Percentiles rank a stretch among this genome's conserved stretches.
Conservation (phyloP, 768 basidiomycete species). For the Termitomyces sp. region DNA sequence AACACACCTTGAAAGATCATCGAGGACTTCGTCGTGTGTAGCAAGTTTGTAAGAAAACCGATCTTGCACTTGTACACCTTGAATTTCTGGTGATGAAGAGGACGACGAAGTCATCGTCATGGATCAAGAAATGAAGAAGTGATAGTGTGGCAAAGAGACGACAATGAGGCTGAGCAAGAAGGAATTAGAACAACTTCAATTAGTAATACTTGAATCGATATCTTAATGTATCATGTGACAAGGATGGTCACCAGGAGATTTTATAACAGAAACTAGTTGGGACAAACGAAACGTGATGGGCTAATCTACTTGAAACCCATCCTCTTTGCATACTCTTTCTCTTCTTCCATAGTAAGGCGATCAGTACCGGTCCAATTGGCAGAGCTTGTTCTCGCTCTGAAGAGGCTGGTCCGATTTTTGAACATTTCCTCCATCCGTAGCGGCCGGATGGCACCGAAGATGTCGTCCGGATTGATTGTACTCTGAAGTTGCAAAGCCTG, state of each 20-base stretch:
- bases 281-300: too few species aligned
- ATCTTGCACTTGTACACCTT: constrained; percentile 29
- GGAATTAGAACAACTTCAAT: neutral
- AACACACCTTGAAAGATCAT: constrained; percentile 80
- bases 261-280: too few species aligned
- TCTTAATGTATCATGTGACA: neutral
- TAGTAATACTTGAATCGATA: neutral
- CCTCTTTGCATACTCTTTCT: constrained; percentile 78
- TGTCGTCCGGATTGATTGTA: constrained; percentile 83
- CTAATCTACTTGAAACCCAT: constrained; percentile 74
- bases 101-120: constrained; percentile 68
- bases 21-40: constrained; percentile 80
- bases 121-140: constrained; percentile 15
- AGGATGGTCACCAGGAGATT: too few species aligned
- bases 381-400: constrained; percentile 86
- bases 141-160: constrained; percentile 20
- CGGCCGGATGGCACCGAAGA: constrained; percentile 87
- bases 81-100: constrained; percentile 73
- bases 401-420: constrained; percentile 67
- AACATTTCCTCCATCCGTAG: constrained; percentile 94
- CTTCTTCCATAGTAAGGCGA: constrained; percentile 76
- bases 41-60: constrained; percentile 64
- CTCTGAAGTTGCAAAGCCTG: constrained; percentile 79
- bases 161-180: constrained; percentile 3
- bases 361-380: constrained; percentile 98